phyloP scores from a whole-genome alignment of 2,329 filamentous ascomycete species.

The Penicillium sp. region DNA sequence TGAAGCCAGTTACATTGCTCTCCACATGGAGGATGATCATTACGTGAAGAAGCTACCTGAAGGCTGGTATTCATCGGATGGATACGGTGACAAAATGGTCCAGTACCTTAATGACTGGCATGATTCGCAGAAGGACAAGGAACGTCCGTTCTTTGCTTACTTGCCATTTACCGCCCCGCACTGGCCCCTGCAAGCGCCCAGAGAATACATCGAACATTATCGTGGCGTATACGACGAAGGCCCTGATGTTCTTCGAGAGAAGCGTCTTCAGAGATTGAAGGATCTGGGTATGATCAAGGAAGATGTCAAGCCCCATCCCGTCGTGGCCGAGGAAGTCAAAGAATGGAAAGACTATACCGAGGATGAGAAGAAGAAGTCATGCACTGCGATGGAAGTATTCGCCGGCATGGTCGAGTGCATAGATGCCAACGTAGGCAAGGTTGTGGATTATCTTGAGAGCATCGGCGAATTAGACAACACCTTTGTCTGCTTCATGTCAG shows the following conservation, averaged over 20 bases:
- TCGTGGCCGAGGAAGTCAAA: conserved; percentile 44
- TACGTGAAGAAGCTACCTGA: conserved; percentile 47
- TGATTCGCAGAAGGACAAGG: conserved; percentile 26
- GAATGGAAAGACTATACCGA: conserved; percentile 32
- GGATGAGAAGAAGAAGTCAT: conserved; percentile 39
- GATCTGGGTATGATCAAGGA: conserved; percentile 53
- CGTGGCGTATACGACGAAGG: conserved; percentile 59
- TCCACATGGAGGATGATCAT: conserved; percentile 45
- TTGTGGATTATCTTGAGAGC: conserved; percentile 53
- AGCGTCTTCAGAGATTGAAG: conserved; percentile 53
- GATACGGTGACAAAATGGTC: conserved; percentile 52
- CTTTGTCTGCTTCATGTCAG: conserved; percentile 60
- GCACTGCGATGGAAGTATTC: conserved; percentile 58
- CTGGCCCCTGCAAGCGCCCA: conserved; percentile 60
- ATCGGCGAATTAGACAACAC: conserved; percentile 61
- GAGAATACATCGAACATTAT: conserved; percentile 55
- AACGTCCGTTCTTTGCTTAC: conserved; percentile 56
- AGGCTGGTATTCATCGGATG: conserved; percentile 53
- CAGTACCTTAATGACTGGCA: conserved; percentile 50
- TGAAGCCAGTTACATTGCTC: conserved; percentile 40
- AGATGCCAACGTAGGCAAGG: conserved; percentile 57
- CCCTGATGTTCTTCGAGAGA: conserved; percentile 52
- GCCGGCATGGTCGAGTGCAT: conserved; percentile 63
- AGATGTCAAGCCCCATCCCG: conserved; percentile 40
- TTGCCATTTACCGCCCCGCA: conserved; percentile 61